A percentile compares a stretch with the other conserved stretches of the same genome.
Evolutionary conservation across 495 filamentous ascomycete species (phyloP).

Genomic region (Letharia columbiana): DNA sequence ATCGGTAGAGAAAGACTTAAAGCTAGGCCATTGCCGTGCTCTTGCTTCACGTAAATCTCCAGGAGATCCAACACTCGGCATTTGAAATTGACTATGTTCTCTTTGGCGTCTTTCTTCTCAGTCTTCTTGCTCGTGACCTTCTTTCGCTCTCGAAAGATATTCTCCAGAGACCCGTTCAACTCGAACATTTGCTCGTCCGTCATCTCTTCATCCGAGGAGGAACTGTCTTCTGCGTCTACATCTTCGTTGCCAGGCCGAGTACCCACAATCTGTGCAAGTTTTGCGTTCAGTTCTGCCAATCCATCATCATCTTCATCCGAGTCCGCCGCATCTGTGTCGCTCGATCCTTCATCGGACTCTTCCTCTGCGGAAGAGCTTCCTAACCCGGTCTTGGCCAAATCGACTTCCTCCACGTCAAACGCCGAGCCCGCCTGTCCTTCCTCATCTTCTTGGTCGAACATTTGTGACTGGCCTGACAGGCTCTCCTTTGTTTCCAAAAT

Average conservation of each 20-base stretch:
- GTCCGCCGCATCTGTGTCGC: slow-evolving; percentile 28
- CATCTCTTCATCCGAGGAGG: slow-evolving; percentile 65
- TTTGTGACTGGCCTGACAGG: slow-evolving; percentile 68
- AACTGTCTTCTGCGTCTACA: slow-evolving; percentile 35
- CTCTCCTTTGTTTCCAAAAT: slow-evolving; percentile 73
- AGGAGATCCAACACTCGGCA: slow-evolving; percentile 82
- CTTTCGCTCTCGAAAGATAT: slow-evolving; percentile 72
- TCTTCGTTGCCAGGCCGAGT: slow-evolving; percentile 52
- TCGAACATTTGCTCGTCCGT: slow-evolving; percentile 93
- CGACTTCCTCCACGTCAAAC: slow-evolving; percentile 33
- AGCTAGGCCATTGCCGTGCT: slow-evolving; percentile 55
- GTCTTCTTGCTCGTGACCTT: slow-evolving; percentile 56
- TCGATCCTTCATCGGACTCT: slow-evolving; percentile 35
- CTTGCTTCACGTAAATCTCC: slow-evolving; percentile 74
- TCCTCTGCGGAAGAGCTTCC: slow-evolving; percentile 32
- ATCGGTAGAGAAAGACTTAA: slow-evolving; percentile 63
- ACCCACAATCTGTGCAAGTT: slow-evolving; percentile 64
- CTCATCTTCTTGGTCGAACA: slow-evolving; percentile 63
- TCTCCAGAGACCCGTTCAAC: slow-evolving; percentile 68
- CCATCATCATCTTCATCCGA: slow-evolving; percentile 43
- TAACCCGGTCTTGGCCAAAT: slow-evolving; percentile 35
- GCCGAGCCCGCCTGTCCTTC: slow-evolving; percentile 32
- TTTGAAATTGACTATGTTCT: slow-evolving; percentile 92
- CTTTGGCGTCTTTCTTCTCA: slow-evolving; percentile 76
- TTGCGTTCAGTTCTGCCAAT: slow-evolving; percentile 62